These are phyloP conservation scores for Drechslerella dactyloides DNA, from an alignment of 2,329 filamentous ascomycete genomes.

Conservation along the genomic window DNA sequence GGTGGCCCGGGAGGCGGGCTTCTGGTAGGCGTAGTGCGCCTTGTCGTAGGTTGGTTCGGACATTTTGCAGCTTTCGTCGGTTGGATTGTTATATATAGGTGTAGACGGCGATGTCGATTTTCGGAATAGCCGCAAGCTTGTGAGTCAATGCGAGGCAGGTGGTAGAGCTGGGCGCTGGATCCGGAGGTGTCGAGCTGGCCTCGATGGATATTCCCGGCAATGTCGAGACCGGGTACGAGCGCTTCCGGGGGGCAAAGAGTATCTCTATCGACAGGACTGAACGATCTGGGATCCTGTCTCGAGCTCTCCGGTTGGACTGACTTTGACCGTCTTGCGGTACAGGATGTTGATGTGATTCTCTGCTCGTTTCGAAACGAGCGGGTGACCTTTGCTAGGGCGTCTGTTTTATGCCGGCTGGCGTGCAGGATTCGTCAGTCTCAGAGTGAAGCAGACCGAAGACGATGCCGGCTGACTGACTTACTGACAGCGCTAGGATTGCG, in stretches of 20 bases:
- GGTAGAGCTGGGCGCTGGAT: no score
- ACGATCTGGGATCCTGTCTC: no score
- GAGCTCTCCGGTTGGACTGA: no score
- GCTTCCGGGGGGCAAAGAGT: no score
- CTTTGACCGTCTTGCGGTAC: background rate
- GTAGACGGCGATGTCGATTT: background rate
- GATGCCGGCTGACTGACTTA: background rate
- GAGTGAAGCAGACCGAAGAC: background rate
- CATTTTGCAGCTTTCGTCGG: conserved; percentile 13
- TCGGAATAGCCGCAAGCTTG: no score
- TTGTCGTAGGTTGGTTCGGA: conserved; percentile 49
- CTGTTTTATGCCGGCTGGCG: conserved; percentile 18
- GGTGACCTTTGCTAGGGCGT: conserved; percentile 2
- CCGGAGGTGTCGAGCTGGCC: no score
- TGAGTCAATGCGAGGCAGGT: no score
- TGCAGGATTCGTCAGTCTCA: background rate
- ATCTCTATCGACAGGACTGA: no score
- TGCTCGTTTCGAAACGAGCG: conserved; percentile 40
- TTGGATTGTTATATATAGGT: conserved; percentile 5
- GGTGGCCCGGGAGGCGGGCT: conserved; percentile 52
- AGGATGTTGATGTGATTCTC: conserved; percentile 4
- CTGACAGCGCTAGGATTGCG: background rate
- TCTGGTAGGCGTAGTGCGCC: conserved; percentile 51
- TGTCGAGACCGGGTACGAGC: no score
- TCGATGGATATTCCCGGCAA: no score